Percentiles rank a stretch among this genome's conserved stretches.
These are phyloP conservation scores for Bathelium albidoporum DNA, from an alignment of 495 filamentous ascomycete genomes.

Conservation along the genomic window DNA sequence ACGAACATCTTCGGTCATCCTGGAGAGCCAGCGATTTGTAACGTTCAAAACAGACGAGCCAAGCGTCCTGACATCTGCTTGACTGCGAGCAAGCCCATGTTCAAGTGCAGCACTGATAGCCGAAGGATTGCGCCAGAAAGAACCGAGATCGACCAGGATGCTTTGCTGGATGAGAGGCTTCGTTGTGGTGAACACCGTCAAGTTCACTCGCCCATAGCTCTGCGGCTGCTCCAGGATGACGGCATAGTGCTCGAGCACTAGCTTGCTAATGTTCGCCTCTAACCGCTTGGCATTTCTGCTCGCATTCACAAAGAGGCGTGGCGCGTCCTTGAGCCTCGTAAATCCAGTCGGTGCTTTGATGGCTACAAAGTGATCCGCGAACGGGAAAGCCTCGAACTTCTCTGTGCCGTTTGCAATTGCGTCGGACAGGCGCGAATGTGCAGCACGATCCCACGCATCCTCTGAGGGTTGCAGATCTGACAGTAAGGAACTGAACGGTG, in stretches of 20 bases:
- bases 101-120: constrained; percentile 12
- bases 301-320: neutral
- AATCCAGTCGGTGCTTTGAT: constrained; percentile 4
- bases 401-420: constrained; percentile 4
- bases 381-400: constrained; percentile 2
- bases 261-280: neutral
- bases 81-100: constrained; percentile 24
- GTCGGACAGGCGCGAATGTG: neutral
- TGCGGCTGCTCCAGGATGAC: neutral
- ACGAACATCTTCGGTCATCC: neutral
- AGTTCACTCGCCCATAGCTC: neutral
- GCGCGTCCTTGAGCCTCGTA: constrained; percentile 4
- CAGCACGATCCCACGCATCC: neutral
- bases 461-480: neutral
- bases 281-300: neutral
- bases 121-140: neutral
- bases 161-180: neutral
- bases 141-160: constrained; percentile 1
- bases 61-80: constrained; percentile 15
- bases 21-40: neutral
- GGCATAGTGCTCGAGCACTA: neutral
- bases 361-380: constrained; percentile 3
- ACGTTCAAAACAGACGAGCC: neutral
- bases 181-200: neutral
- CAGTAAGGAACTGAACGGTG: constrained; percentile 2